Conservation (phyloP, 176 grass and related monocot species). For the Thalia dealbata region DNA sequence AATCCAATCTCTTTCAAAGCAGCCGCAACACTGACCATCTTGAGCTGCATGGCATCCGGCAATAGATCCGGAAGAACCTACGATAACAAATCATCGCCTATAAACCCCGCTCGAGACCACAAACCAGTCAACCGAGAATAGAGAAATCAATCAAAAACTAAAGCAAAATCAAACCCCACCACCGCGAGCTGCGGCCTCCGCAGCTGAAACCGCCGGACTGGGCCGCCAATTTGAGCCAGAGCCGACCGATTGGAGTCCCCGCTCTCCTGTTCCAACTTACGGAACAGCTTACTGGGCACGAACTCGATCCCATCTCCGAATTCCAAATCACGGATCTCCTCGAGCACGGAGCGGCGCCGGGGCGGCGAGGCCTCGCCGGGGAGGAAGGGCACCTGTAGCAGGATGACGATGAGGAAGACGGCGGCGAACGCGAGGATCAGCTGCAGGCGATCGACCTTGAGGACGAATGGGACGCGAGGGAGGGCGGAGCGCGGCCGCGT, state of each 20-base stretch:
- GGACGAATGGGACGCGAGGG: slow-evolving; percentile 55
- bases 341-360: slow-evolving; percentile 3
- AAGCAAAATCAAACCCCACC: slow-evolving; percentile 30
- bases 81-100: slow-evolving; percentile 8
- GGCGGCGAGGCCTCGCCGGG: slow-evolving; percentile 24
- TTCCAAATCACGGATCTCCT: slow-evolving; percentile 27
- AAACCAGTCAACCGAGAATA: no score
- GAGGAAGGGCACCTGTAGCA: slow-evolving; percentile 50
- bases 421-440: slow-evolving; percentile 47
- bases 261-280: slow-evolving; percentile 57
- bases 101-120: not conserved
- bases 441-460: slow-evolving; percentile 67
- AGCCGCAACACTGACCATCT: slow-evolving; percentile 76
- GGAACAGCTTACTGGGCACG: slow-evolving; percentile 56
- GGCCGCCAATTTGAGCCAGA: slow-evolving; percentile 26
- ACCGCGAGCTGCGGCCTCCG: slow-evolving; percentile 76
- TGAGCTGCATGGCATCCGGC: slow-evolving; percentile 62
- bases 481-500: slow-evolving; percentile 58
- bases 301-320: slow-evolving; percentile 45
- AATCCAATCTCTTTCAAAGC: slow-evolving; percentile 74
- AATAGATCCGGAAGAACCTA: slow-evolving; percentile 76
- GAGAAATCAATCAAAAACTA: not conserved
- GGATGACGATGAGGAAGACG: slow-evolving; percentile 81
- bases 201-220: slow-evolving; percentile 35
- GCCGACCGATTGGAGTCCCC: slow-evolving; percentile 38